phyloP scores from a whole-genome alignment of 176 grass and related monocot species.

The sorghum (Sorghum bicolor) region DNA sequence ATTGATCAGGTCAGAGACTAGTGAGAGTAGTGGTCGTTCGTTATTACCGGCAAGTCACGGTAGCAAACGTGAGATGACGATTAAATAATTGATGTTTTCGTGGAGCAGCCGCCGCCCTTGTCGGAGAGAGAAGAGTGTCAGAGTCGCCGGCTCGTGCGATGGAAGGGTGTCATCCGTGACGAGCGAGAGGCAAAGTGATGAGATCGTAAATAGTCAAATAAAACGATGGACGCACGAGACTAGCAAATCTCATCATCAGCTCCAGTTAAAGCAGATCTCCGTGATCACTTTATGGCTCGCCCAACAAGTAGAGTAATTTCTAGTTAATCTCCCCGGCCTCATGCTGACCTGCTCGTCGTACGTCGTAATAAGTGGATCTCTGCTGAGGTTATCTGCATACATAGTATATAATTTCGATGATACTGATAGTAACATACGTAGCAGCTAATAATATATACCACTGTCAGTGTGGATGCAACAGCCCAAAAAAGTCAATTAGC shows the following conservation, averaged over 20 bases:
- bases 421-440: no score
- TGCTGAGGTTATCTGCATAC: background rate
- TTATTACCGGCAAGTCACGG: background rate
- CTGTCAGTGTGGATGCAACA: background rate
- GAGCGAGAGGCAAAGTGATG: background rate
- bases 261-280: background rate
- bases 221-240: background rate
- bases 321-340: background rate
- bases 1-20: no score
- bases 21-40: background rate
- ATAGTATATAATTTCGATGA: background rate
- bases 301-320: background rate
- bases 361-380: background rate
- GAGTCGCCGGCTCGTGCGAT: background rate
- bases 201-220: background rate
- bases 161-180: no score
- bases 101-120: background rate
- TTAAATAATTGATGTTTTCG: no score
- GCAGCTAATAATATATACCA: background rate
- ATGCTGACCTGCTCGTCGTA: background rate
- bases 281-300: background rate
- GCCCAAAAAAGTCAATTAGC: background rate
- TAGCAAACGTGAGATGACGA: background rate
- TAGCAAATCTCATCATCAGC: background rate
- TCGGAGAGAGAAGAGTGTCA: no score